Base-by-base conservation (phyloP, 2,329 filamentous ascomycete species). In the Clathrospora elynae region DNA sequence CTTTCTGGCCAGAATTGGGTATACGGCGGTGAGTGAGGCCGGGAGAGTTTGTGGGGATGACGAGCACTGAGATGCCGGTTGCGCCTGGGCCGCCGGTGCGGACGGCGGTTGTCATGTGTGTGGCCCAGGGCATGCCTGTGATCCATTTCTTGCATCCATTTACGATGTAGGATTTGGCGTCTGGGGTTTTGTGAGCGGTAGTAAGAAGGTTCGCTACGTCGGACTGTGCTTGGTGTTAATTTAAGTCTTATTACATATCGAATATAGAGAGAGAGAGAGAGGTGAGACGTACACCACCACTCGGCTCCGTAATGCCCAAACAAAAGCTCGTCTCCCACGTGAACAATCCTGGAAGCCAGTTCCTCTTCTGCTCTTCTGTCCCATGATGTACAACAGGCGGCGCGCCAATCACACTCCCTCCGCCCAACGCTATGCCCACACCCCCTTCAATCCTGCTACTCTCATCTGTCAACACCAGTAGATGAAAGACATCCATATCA, bases 91-190 rank as follows among this genome's bases (percentile, higher is more conserved):
- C 78, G 4, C 81, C 80, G 1, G 81, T 85, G 5, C 82, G 73
- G 4, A 84, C 81, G 2, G 82, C 83, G 9, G 82, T 81, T 0
- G 82, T 83, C 63, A 80, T 78, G 60, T 82, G 82, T 34, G 82
- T 76, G 9, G 83, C 79, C 74, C 76, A 82, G 1, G 80, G 76
- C 10, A 74, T 79, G 32, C 81, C 82, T 1, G 84, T 85, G 52
- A 87, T 86, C 82, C 82, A 85, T 62, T 85, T 85, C 73, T 87
- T 86, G 35, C 77, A 76, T 0, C 83, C 84, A 42, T 84, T 85
- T n/a, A 86, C 81, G 23, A 84, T 58, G 54, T 85, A 87, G 71
- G 85, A 78, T 66, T 86, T 84, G 32, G 87, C 87, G 62, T 90
- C 87, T 1, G 83, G 72, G 0, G 86, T 89, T 75, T 90, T 89